phyloP scores from a whole-genome alignment of 371 early-diverging fungal genomes.

The Umbelopsis sp. region DNA sequence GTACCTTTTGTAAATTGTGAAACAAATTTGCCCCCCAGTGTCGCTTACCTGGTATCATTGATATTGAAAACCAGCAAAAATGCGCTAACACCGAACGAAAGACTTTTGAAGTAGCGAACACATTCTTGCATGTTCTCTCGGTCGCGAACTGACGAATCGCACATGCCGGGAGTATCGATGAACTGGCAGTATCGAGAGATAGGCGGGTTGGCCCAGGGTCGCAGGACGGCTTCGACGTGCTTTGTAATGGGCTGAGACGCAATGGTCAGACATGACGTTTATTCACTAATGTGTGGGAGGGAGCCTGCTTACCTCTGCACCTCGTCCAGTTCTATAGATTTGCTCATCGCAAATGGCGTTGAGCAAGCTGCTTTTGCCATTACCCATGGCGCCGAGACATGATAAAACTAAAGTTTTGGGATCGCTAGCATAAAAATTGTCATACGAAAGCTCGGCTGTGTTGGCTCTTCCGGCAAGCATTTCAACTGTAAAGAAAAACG shows the following conservation, averaged over 20 bases:
- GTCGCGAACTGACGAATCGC: slow-evolving; percentile 56
- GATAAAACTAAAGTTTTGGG: slow-evolving; percentile 41
- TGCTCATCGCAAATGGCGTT: slow-evolving; percentile 52
- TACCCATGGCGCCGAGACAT: slow-evolving; percentile 47
- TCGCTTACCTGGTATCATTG: slow-evolving; percentile 46
- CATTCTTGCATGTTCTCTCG: slow-evolving; percentile 57
- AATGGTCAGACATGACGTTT: not conserved
- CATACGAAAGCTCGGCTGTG: slow-evolving; percentile 1
- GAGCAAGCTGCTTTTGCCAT: slow-evolving; percentile 53
- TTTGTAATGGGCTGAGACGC: slow-evolving; percentile 36
- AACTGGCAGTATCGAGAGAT: slow-evolving; percentile 36
- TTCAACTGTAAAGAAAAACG: not conserved
- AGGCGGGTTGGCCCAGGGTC: slow-evolving; percentile 44
- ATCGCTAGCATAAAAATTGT: slow-evolving; percentile 21
- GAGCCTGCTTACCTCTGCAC: slow-evolving; percentile 28
- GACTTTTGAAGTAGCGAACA: slow-evolving; percentile 59
- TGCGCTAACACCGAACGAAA: slow-evolving; percentile 62
- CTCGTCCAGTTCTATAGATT: slow-evolving; percentile 44
- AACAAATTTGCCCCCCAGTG: not conserved
- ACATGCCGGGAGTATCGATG: slow-evolving; percentile 60
- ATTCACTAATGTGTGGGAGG: not conserved
- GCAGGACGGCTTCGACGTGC: slow-evolving; percentile 32
- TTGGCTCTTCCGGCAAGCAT: not conserved
- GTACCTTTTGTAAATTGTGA: slow-evolving; percentile 23
- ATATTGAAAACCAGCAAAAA: slow-evolving; percentile 65